Conservation (phyloP, 768 basidiomycete genomes). For the Suillus variegatus region DNA sequence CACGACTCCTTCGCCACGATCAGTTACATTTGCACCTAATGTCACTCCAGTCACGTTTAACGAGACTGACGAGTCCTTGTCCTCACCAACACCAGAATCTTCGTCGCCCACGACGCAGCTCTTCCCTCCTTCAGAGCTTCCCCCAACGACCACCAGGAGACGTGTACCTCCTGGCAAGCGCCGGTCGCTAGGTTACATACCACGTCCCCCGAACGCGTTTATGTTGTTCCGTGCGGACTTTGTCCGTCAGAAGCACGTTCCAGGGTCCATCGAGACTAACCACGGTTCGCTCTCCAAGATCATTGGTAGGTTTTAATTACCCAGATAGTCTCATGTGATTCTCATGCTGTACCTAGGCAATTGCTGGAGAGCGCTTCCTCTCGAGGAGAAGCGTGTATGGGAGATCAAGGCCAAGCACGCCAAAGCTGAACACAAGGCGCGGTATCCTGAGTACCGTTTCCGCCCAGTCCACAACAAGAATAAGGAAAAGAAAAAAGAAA, state of each 20-base stretch:
- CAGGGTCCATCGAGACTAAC: slow-evolving; percentile 51
- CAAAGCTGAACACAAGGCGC: slow-evolving; percentile 69
- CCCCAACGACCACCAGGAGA: slow-evolving; percentile 42
- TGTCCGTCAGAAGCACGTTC: slow-evolving; percentile 47
- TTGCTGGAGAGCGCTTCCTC: slow-evolving; percentile 68
- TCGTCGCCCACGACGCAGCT: slow-evolving; percentile 40
- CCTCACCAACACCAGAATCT: slow-evolving; percentile 26
- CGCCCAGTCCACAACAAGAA: slow-evolving; percentile 46
- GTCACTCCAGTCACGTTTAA: slow-evolving; percentile 56
- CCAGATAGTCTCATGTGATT: neutral
- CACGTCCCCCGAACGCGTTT: slow-evolving; percentile 33
- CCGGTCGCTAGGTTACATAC: slow-evolving; percentile 49
- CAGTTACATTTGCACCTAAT: slow-evolving; percentile 65
- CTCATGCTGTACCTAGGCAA: slow-evolving; percentile 31
- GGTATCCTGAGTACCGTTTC: slow-evolving; percentile 66
- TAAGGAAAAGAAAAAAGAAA: slow-evolving; percentile 44
- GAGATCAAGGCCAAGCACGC: slow-evolving; percentile 71
- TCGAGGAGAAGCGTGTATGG: slow-evolving; percentile 73
- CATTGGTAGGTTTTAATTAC: slow-evolving; percentile 30
- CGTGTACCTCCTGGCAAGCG: slow-evolving; percentile 64
- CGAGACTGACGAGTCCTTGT: slow-evolving; percentile 32
- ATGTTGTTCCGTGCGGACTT: slow-evolving; percentile 40
- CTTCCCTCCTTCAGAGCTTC: slow-evolving; percentile 54
- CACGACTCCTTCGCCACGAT: slow-evolving; percentile 40
- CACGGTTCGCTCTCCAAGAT: slow-evolving; percentile 52